Conservation (phyloP, 768 basidiomycete genomes). For the Boletus pseudopeckii region DNA sequence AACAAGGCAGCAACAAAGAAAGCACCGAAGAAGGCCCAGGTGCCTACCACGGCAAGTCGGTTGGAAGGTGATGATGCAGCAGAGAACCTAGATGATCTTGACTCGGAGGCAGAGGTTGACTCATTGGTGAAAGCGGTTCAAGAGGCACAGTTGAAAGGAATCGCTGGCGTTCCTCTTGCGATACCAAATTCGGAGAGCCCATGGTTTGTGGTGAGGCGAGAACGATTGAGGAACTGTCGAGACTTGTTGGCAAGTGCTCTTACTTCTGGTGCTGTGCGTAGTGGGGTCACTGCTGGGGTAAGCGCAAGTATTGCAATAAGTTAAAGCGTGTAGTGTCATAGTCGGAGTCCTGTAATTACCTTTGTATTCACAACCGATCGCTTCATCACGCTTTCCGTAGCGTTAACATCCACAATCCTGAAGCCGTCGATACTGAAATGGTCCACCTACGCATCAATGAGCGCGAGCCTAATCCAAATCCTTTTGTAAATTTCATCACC, state of each 20-base stretch:
- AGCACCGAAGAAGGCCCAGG: constrained; percentile 57
- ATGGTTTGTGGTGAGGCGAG: constrained; percentile 79
- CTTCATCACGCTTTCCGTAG: background rate
- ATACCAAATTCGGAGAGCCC: constrained; percentile 69
- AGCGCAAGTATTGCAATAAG: constrained; percentile 19
- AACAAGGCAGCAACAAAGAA: constrained; percentile 52
- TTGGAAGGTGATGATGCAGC: constrained; percentile 57
- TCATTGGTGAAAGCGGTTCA: constrained; percentile 62
- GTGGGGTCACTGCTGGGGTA: constrained; percentile 22
- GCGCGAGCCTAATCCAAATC: constrained; percentile 67
- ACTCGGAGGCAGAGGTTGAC: constrained; percentile 84
- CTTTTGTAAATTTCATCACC: constrained; percentile 72
- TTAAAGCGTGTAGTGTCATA: background rate
- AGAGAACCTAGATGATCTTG: constrained; percentile 75
- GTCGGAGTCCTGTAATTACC: background rate
- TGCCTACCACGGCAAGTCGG: constrained; percentile 48
- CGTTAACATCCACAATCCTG: background rate
- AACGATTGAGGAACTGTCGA: constrained; percentile 55
- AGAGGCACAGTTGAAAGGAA: constrained; percentile 51
- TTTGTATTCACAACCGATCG: background rate
- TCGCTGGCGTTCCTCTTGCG: constrained; percentile 64
- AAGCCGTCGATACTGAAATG: constrained; percentile 33
- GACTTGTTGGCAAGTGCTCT: constrained; percentile 57
- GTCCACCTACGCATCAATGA: constrained; percentile 74
- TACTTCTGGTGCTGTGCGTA: constrained; percentile 19